Conservation (phyloP, 1,284 basidiomycete genomes). For the Fereydounia khargensis region DNA sequence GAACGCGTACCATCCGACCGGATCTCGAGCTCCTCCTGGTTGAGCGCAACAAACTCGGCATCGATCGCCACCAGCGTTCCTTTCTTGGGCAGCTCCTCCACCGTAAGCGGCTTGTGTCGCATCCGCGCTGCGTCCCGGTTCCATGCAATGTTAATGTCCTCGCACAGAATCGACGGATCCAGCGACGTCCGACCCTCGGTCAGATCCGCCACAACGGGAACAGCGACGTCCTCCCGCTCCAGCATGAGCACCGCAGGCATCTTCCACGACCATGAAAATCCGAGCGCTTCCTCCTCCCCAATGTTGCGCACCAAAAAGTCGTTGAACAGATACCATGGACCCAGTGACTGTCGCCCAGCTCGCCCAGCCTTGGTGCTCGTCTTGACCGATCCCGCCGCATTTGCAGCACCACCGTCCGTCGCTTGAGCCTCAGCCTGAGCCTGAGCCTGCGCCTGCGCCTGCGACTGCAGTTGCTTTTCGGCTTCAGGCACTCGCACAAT, state of each 20-base stretch:
- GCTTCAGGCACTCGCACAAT: slow-evolving; percentile 75
- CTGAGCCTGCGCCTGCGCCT: slow-evolving; percentile 39
- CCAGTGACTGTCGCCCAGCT: slow-evolving; percentile 11
- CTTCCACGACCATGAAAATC: slow-evolving; percentile 90
- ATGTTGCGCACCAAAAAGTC: slow-evolving; percentile 89
- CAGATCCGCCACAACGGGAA: slow-evolving; percentile 12
- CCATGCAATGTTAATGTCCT: slow-evolving; percentile 70
- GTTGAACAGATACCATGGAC: slow-evolving; percentile 87
- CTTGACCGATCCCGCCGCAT: background rate
- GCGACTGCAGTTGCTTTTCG: slow-evolving; percentile 2
- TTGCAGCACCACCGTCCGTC: slow-evolving; percentile 5
- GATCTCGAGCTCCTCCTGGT: slow-evolving; percentile 91
- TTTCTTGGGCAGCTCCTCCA: slow-evolving; percentile 75
- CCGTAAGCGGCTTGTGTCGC: slow-evolving; percentile 72
- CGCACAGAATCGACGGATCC: slow-evolving; percentile 66
- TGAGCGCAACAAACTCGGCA: slow-evolving; percentile 95
- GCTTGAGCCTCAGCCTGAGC: slow-evolving; percentile 15
- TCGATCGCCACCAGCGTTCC: slow-evolving; percentile 92
- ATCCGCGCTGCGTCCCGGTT: slow-evolving; percentile 73
- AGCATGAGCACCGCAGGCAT: slow-evolving; percentile 84
- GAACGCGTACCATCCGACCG: slow-evolving; percentile 92
- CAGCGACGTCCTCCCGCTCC: slow-evolving; percentile 69
- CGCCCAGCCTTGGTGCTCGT: slow-evolving; percentile 15
- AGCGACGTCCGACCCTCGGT: slow-evolving; percentile 23
- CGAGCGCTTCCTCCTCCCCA: slow-evolving; percentile 78